Percentiles rank a stretch among this genome's conserved stretches.
Evolutionary conservation across 345 rosid species (phyloP).

Genomic region (Clausena lansium): DNA sequence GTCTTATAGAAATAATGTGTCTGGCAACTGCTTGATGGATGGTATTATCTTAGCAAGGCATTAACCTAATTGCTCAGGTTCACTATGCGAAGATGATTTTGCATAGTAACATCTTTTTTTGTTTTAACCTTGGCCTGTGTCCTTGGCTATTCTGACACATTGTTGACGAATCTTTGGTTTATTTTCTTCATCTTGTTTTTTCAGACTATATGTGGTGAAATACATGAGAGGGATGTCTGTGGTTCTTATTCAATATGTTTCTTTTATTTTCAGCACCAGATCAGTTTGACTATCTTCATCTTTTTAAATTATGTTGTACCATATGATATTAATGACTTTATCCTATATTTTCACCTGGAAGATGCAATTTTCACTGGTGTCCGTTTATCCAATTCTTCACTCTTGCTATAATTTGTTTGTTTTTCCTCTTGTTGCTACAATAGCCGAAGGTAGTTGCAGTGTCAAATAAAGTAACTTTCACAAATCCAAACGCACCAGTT

Average conservation of each 20-base stretch:
- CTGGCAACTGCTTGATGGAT: neutral
- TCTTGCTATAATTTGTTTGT: neutral
- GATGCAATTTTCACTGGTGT: neutral
- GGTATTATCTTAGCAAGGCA: neutral
- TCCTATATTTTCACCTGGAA: neutral
- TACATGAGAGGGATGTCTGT: neutral
- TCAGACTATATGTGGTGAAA: neutral
- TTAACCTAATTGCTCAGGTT: neutral
- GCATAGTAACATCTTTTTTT: neutral
- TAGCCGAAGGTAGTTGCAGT: conserved; percentile 72
- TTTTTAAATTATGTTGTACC: neutral
- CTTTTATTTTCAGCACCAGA: neutral
- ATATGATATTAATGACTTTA: neutral
- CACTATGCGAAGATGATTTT: neutral
- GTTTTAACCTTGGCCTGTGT: neutral
- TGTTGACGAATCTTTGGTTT: neutral
- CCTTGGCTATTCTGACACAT: neutral
- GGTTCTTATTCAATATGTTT: neutral
- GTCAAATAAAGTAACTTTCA: conserved; percentile 53
- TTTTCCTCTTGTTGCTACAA: conserved; percentile 8
- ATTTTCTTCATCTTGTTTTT: neutral
- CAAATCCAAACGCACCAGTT: conserved; percentile 68
- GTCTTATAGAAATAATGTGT: neutral
- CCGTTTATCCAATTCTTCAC: neutral
- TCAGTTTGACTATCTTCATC: neutral